Evolutionary conservation across 768 basidiomycete species (phyloP), one percentile per base, ranked within the genome.

Genomic region (Pisolithus tinctorius): DNA sequence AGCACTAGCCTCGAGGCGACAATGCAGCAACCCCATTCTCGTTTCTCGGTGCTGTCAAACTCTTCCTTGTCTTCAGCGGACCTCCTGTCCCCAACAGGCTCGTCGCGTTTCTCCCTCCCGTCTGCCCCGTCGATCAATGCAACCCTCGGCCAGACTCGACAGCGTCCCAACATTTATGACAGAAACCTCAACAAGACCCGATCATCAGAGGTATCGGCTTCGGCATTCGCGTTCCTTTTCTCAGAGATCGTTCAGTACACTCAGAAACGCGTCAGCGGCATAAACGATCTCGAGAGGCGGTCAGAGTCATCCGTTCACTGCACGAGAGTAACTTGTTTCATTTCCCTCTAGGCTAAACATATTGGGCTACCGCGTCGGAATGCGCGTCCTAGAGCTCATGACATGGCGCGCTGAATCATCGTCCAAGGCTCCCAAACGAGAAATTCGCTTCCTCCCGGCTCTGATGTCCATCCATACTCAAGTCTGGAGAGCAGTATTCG

Each of bases 391-490:
- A 36, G 93, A 94, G 66, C 78, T 94, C 57, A 84, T 88, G 80
- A 69, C 80, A 50, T 92, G 84, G 86, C 84, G 84, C 25, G 75
- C 78, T 48, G 92, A 89, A 70, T 80, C 80, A 36, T 74, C 80
- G 25, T 84, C 86, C 38, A 90, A 96, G 69, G 77, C 84, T n/a
- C 94, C 96, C 9, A 93, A 93, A 65, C 84, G 93, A 60, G 93
- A 95, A 64, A 87, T 86, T 40, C 83, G 91, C 40, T 85, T 98
- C 58, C 77, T 98, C 16, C 90, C 93, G 5, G 87, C 89, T 4
- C 78, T 99, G 49, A 92, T 94, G 84, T 86, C 84, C 62, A 83
- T 99, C 47, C 95, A 97, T 60, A 93, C 92, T 1, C 91, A 95
- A 59, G 84, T 98, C 25, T 99, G 95, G 87, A 83, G 85, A 51